phyloP scores from a whole-genome alignment of 371 early-diverging fungal species.

The Paraphysoderma sedebokerense region DNA sequence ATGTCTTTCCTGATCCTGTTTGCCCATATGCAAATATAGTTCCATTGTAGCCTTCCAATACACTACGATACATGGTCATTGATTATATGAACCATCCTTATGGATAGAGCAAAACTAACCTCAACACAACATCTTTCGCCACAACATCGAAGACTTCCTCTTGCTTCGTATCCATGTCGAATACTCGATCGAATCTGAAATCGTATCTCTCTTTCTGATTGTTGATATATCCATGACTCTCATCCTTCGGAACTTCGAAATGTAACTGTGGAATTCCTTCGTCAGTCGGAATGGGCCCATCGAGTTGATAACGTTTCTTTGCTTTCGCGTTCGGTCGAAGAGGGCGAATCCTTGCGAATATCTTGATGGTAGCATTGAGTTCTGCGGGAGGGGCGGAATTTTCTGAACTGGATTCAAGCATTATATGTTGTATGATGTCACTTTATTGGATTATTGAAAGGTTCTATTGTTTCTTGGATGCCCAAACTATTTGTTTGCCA shows the following conservation, averaged over 20 bases:
- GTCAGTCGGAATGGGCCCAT: not conserved
- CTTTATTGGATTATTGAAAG: too few relatives aligned
- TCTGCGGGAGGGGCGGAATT: too few relatives aligned
- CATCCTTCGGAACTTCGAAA: constrained; percentile 22
- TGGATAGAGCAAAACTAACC: constrained; percentile 14
- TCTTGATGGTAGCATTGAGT: too few relatives aligned
- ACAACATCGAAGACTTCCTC: constrained; percentile 41
- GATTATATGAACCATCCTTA: too few relatives aligned
- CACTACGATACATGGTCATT: too few relatives aligned
- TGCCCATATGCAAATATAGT: constrained; percentile 51
- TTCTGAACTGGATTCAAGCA: too few relatives aligned
- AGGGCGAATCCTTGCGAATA: too few relatives aligned
- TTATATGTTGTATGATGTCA: too few relatives aligned
- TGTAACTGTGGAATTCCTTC: constrained; percentile 8
- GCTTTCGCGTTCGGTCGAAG: too few relatives aligned
- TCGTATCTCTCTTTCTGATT: constrained; percentile 25
- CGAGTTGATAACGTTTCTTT: too few relatives aligned
- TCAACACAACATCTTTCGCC: constrained; percentile 28
- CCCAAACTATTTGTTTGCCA: too few relatives aligned
- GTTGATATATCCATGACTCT: constrained; percentile 21
- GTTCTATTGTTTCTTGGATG: too few relatives aligned
- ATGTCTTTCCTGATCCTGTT: constrained; percentile 63
- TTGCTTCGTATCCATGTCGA: constrained; percentile 29
- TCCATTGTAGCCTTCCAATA: constrained; percentile 46
- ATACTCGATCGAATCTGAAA: constrained; percentile 35